phyloP scores from a whole-genome alignment of 1,139 yeast genomes.

The Ogataea hybrid region DNA sequence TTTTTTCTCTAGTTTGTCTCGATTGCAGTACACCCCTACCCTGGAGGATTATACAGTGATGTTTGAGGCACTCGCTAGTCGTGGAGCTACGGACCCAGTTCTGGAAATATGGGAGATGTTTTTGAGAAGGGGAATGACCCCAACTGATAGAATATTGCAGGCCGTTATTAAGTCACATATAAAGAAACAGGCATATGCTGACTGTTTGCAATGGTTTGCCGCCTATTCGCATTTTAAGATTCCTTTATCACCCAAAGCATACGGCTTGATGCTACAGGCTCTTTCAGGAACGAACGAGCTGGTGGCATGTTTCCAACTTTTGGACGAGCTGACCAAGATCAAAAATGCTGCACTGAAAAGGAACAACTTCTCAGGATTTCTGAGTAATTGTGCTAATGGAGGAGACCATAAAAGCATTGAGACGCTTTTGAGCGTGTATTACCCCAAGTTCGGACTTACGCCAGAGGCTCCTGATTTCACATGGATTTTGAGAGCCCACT shows the following conservation, averaged over 20 bases:
- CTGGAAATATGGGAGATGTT: constrained; percentile 49
- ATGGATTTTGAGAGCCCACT: constrained; percentile 28
- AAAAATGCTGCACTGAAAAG: constrained; percentile 18
- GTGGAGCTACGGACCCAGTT: constrained; percentile 56
- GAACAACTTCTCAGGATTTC: constrained; percentile 31
- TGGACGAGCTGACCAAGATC: constrained; percentile 36
- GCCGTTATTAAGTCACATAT: constrained; percentile 50
- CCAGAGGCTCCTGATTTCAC: constrained; percentile 29
- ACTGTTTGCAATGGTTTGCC: constrained; percentile 43
- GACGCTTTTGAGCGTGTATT: constrained; percentile 20
- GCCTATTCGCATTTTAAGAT: constrained; percentile 38
- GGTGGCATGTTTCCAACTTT: constrained; percentile 40
- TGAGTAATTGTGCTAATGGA: constrained; percentile 31
- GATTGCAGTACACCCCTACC: constrained; percentile 22
- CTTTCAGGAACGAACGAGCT: constrained; percentile 40
- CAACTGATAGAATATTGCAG: constrained; percentile 46
- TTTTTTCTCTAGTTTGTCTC: constrained; percentile 63
- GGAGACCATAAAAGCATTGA: constrained; percentile 35
- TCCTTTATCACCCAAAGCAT: constrained; percentile 38
- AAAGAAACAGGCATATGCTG: constrained; percentile 43
- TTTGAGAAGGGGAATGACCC: constrained; percentile 44
- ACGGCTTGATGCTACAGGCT: constrained; percentile 41
- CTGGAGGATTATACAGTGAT: constrained; percentile 47
- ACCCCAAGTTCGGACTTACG: constrained; percentile 31
- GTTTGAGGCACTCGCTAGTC: constrained; percentile 57